Percentiles rank a stretch among this genome's conserved stretches.
Conservation (phyloP, 2,329 filamentous ascomycete genomes). For the Ascomycota sp. region DNA sequence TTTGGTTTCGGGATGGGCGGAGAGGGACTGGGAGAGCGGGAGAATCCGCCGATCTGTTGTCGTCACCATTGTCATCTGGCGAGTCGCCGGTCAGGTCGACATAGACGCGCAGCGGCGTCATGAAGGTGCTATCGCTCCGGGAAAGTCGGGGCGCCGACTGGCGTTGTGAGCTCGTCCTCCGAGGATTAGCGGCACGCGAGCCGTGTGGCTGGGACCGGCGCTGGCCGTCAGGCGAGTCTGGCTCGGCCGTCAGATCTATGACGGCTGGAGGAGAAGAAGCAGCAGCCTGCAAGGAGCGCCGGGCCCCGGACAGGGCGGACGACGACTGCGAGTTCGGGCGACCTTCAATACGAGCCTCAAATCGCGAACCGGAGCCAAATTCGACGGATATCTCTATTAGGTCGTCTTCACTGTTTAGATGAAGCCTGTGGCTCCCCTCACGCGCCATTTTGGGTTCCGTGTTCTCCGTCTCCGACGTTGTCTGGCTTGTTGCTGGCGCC, state of each 20-base stretch:
- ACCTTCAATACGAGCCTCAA: background rate
- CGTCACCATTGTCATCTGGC: conserved; percentile 11
- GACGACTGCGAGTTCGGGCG: background rate
- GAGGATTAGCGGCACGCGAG: conserved; percentile 13
- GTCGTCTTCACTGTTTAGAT: conserved; percentile 11
- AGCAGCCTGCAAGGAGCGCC: background rate
- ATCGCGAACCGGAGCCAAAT: conserved; percentile 4
- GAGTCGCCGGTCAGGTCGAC: conserved; percentile 33
- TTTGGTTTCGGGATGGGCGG: conserved; percentile 3
- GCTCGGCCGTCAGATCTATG: conserved; percentile 30
- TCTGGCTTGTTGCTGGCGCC: too few species aligned
- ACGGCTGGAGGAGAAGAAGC: conserved; percentile 6
- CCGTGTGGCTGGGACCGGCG: conserved; percentile 9
- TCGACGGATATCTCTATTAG: too few species aligned
- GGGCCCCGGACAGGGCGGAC: background rate
- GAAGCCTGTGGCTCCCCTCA: conserved; percentile 3
- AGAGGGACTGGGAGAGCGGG: background rate
- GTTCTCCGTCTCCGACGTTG: too few species aligned
- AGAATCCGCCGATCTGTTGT: background rate
- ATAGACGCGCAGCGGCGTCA: conserved; percentile 14
- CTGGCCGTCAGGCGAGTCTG: conserved; percentile 22
- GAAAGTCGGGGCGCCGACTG: conserved; percentile 20
- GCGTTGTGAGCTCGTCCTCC: conserved; percentile 19
- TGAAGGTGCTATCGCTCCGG: conserved; percentile 23
- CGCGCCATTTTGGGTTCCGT: conserved; percentile 3